Base-by-base conservation (phyloP, 2,329 filamentous ascomycete species). In the Lachnellula arida region DNA sequence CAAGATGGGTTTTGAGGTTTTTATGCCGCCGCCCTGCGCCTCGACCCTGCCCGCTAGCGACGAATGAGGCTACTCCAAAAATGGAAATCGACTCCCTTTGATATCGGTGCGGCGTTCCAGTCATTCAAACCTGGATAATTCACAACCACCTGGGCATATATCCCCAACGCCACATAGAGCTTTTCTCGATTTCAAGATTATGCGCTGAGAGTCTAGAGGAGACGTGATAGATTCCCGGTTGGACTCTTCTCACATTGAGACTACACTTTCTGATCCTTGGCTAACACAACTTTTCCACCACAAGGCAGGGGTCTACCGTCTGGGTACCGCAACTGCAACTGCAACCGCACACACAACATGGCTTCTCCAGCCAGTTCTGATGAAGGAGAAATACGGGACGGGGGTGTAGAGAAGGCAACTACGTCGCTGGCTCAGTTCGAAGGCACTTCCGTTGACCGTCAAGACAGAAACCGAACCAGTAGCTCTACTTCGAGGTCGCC, bases 361-460 rank as follows among this genome's bases (percentile, higher is more conserved):
- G 70, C 74, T 64, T 76, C 77, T 61, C 71, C 74, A 73, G 75
- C 80, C 67, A 90, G 86, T 76, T 89, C 88, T 70, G 89, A 90
- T 74, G 89, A 95, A 76, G 90, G 91, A 76, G 91, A 95, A 79
- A 91, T 93, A 74, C 76, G 87, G 73, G 89, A 92, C 76, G 82
- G 82, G 76, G 80, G 81, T 75, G 81, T 79, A 79, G 81, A 83
- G 76, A 94, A 94, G 90, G 89, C 90, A 94, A 89, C 88, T 89
- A 87, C 86, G 85, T 86, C 87, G 86, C 84, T 86, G 81, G 79
- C 81, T 80, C 81, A 81, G 74, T 76, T 82, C 81, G 84, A 86
- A 82, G 81, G 85, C 87, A 86, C 78, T 83, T 85, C 81, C 83
- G 86, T 96, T 96, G 89, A 96, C 90, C 88, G 87, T 84, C 85